Conservation (phyloP, 768 basidiomycete species). For the Pisolithus tinctorius region DNA sequence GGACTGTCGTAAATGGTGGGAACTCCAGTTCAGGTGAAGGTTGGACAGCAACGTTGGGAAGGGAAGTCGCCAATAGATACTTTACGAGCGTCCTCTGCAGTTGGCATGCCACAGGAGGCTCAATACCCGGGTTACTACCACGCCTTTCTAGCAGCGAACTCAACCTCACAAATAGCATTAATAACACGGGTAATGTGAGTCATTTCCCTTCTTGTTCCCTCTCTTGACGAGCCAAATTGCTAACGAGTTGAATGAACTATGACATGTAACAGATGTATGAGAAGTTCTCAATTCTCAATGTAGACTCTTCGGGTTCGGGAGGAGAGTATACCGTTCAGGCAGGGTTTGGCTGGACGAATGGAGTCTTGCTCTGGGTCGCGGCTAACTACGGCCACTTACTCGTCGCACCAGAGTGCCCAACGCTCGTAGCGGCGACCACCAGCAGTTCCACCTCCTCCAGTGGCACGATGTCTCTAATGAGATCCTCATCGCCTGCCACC, state of each 20-base stretch:
- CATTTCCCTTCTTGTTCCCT: not conserved
- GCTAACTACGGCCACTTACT: constrained; percentile 57
- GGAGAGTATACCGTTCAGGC: constrained; percentile 88
- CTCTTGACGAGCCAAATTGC: not conserved
- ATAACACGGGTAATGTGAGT: constrained; percentile 70
- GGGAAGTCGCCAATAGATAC: constrained; percentile 83
- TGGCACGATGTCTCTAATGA: constrained; percentile 1
- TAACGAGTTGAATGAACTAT: not conserved
- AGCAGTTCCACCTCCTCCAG: constrained; percentile 2
- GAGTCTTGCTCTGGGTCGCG: constrained; percentile 70
- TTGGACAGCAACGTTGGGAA: constrained; percentile 55
- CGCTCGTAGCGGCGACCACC: constrained; percentile 18
- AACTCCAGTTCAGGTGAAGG: constrained; percentile 54
- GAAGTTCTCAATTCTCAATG: constrained; percentile 74
- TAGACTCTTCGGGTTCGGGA: constrained; percentile 72
- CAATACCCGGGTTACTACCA: constrained; percentile 62
- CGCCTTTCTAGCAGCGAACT: constrained; percentile 64
- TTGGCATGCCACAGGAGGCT: constrained; percentile 89
- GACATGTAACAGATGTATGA: constrained; percentile 64
- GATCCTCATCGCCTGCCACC: not conserved
- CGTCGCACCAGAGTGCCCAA: constrained; percentile 58
- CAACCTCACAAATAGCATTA: constrained; percentile 57
- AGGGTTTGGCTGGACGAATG: constrained; percentile 89
- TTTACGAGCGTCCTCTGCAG: constrained; percentile 79
- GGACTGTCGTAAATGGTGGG: constrained; percentile 62